These are phyloP conservation scores for Auriscalpium vulgare DNA, from an alignment of 768 basidiomycete genomes.

Conservation along the genomic window DNA sequence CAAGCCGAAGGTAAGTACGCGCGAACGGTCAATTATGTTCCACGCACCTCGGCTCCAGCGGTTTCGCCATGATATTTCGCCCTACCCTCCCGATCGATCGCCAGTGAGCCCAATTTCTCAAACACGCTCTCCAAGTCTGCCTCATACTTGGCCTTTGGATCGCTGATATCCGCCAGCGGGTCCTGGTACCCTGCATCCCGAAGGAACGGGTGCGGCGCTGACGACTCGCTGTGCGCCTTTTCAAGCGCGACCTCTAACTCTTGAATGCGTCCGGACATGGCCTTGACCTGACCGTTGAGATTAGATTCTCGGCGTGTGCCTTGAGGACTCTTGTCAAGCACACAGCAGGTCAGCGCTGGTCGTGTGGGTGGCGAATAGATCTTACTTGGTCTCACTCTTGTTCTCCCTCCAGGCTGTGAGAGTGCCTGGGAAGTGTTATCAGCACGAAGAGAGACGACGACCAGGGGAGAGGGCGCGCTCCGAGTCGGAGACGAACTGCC, in stretches of 20 bases:
- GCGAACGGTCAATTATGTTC: neutral
- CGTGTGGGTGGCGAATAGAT: neutral
- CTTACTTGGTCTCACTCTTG: too few relatives aligned
- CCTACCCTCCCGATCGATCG: slow-evolving; percentile 41
- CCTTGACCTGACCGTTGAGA: slow-evolving; percentile 39
- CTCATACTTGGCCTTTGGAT: slow-evolving; percentile 2
- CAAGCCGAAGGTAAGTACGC: neutral
- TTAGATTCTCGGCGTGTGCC: slow-evolving; percentile 41
- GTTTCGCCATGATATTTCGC: slow-evolving; percentile 43
- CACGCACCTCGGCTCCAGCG: slow-evolving; percentile 38
- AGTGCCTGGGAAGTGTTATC: slow-evolving; percentile 25
- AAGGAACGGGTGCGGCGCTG: neutral
- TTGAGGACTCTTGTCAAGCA: slow-evolving; percentile 36
- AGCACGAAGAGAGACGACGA: neutral
- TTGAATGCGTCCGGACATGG: slow-evolving; percentile 32
- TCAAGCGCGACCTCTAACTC: slow-evolving; percentile 39
- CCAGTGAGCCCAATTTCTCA: slow-evolving; percentile 38
- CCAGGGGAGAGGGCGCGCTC: neutral
- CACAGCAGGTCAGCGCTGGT: neutral
- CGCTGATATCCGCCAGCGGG: neutral
- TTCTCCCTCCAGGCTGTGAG: slow-evolving; percentile 48
- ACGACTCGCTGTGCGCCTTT: slow-evolving; percentile 12
- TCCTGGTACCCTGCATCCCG: neutral
- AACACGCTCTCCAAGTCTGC: slow-evolving; percentile 25
- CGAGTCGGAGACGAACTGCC: too few relatives aligned